Evolutionary conservation across 805 yeast genomes (phyloP).

Genomic region (Myxozyma mucilagina): DNA sequence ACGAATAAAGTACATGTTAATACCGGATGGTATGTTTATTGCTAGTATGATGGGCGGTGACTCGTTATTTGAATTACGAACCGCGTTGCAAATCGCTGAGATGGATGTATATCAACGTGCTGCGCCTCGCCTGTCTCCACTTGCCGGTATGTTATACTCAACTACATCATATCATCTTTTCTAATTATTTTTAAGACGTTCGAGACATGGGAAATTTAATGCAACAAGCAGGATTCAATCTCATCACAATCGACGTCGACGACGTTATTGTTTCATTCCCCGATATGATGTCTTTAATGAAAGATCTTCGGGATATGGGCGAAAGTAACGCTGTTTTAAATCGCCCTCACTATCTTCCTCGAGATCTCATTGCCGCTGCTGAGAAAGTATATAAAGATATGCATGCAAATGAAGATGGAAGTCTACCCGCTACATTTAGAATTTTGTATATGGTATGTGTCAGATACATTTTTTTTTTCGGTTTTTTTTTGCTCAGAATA

Average conservation of each 20-base stretch:
- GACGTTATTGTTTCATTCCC: slow-evolving; percentile 81
- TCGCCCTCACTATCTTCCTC: slow-evolving; percentile 47
- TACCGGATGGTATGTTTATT: slow-evolving; percentile 80
- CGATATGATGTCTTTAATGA: slow-evolving; percentile 62
- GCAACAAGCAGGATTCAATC: slow-evolving; percentile 73
- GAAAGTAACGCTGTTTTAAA: slow-evolving; percentile 66
- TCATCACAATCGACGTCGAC: slow-evolving; percentile 81
- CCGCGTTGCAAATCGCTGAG: slow-evolving; percentile 79
- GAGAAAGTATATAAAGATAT: slow-evolving; percentile 69
- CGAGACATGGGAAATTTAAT: slow-evolving; percentile 72
- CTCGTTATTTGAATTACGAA: slow-evolving; percentile 77
- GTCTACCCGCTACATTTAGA: slow-evolving; percentile 78
- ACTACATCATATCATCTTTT: background rate
- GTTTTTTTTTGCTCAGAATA: no score
- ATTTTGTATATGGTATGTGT: slow-evolving; percentile 60
- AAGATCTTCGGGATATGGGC: slow-evolving; percentile 79
- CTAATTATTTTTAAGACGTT: slow-evolving; percentile 45
- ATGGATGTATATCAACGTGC: slow-evolving; percentile 76
- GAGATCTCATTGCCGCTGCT: slow-evolving; percentile 72
- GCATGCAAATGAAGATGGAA: slow-evolving; percentile 56
- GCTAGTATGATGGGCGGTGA: slow-evolving; percentile 84
- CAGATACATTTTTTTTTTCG: background rate
- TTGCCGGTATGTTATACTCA: slow-evolving; percentile 46
- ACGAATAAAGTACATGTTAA: slow-evolving; percentile 57
- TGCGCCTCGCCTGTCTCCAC: slow-evolving; percentile 77